These are phyloP conservation scores for Gracilaria caudata DNA, from an alignment of 23 red algal species.

Conservation along the genomic window DNA sequence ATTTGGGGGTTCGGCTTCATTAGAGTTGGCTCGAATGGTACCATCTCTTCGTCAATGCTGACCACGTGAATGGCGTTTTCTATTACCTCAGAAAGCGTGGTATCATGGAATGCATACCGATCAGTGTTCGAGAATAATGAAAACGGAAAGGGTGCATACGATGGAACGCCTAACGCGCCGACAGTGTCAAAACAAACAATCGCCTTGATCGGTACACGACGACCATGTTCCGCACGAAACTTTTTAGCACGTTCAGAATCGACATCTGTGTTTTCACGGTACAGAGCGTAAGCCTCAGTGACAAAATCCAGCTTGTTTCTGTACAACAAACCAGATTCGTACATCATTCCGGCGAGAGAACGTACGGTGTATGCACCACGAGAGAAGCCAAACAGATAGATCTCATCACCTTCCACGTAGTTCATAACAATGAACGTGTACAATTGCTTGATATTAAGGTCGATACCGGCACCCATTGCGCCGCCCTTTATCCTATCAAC, in stretches of 20 bases:
- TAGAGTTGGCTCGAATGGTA: conserved; percentile 34
- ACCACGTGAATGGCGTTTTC: conserved; percentile 34
- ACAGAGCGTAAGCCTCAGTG: conserved; percentile 22
- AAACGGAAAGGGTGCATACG: conserved; percentile 18
- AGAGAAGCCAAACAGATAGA: conserved; percentile 54
- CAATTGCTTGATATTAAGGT: conserved; percentile 37
- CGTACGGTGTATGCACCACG: conserved; percentile 45
- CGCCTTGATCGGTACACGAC: conserved; percentile 29
- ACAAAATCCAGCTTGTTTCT: conserved; percentile 9
- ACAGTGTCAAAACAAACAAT: conserved; percentile 48
- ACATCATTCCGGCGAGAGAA: conserved; percentile 32
- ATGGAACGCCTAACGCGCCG: conserved; percentile 26
- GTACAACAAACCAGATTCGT: conserved; percentile 14
- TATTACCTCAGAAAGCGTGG: background rate
- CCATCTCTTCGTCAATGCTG: conserved; percentile 33
- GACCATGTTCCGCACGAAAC: background rate
- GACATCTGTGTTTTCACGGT: conserved; percentile 1
- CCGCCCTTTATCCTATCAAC: conserved; percentile 23
- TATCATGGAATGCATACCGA: conserved; percentile 25
- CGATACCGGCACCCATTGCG: conserved; percentile 33
- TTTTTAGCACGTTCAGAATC: conserved; percentile 5
- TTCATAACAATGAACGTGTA: conserved; percentile 41
- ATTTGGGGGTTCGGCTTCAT: conserved; percentile 18
- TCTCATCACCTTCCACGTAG: conserved; percentile 45
- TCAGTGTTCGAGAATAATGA: background rate